These are phyloP conservation scores for Elymus sibiricus DNA, from an alignment of 176 grass and related monocot genomes.

Conservation along the genomic window DNA sequence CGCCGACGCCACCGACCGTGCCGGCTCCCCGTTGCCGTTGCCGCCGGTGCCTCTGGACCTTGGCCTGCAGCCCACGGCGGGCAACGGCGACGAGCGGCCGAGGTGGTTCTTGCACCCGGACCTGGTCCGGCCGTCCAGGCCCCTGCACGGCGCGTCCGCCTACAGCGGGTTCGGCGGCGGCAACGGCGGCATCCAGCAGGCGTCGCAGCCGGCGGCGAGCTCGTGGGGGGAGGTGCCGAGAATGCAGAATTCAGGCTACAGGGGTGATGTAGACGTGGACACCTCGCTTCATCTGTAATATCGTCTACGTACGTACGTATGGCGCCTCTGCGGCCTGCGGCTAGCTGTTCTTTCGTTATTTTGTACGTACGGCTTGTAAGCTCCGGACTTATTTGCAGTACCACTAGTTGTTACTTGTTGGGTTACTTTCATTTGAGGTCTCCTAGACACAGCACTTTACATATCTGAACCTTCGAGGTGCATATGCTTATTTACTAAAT, in stretches of 20 bases:
- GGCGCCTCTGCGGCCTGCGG: not conserved
- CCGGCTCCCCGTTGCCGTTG: not conserved
- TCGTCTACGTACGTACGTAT: slow-evolving; percentile 21
- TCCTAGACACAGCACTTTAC: slow-evolving; percentile 9
- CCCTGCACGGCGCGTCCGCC: not conserved
- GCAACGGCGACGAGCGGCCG: slow-evolving; percentile 32
- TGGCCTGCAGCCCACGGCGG: not conserved
- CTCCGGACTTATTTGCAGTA: slow-evolving; percentile 37
- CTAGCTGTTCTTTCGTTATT: slow-evolving; percentile 42
- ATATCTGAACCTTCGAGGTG: slow-evolving; percentile 15
- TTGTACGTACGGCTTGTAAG: slow-evolving; percentile 32
- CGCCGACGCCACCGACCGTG: slow-evolving; percentile 1
- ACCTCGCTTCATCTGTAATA: slow-evolving; percentile 95
- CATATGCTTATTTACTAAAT: not conserved
- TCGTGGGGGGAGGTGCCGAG: slow-evolving; percentile 38
- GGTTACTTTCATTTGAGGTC: slow-evolving; percentile 26
- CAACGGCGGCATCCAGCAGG: not conserved
- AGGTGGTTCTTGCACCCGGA: slow-evolving; percentile 92
- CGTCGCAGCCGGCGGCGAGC: not conserved
- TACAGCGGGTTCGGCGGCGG: not conserved
- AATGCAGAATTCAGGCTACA: slow-evolving; percentile 52
- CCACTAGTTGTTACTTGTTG: slow-evolving; percentile 27
- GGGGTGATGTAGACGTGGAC: slow-evolving; percentile 73
- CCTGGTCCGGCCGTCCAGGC: slow-evolving; percentile 50
- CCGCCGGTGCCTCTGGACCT: slow-evolving; percentile 16